These are phyloP conservation scores for Phaeophleospora eucalypticola DNA, from an alignment of 2,329 filamentous ascomycete genomes.

Conservation along the genomic window DNA sequence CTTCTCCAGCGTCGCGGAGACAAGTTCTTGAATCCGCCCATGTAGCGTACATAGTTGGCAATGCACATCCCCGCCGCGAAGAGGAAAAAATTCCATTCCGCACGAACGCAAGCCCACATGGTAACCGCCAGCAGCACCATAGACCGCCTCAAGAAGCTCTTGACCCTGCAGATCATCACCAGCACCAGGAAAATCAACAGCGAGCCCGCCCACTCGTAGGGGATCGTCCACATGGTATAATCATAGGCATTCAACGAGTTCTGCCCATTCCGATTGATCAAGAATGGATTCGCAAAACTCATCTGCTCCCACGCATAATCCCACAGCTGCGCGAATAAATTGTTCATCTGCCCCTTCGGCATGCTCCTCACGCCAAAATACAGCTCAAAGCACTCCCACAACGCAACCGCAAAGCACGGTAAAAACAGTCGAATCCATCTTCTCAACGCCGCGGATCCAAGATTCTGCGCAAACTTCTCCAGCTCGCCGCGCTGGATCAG, in stretches of 20 bases:
- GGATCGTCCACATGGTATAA: constrained; percentile 24
- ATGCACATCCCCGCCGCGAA: constrained; percentile 17
- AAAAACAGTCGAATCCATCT: constrained; percentile 15
- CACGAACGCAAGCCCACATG: constrained; percentile 7
- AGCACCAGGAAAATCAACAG: constrained; percentile 13
- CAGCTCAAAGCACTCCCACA: constrained; percentile 12
- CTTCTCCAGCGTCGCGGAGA: not conserved
- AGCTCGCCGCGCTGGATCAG: constrained; percentile 5
- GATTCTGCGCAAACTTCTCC: constrained; percentile 2
- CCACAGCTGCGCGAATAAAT: constrained; percentile 13
- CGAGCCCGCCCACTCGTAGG: constrained; percentile 17
- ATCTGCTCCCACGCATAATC: constrained; percentile 8
- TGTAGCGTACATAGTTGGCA: constrained; percentile 15
- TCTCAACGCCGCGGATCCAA: constrained; percentile 10
- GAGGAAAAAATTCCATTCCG: constrained; percentile 19
- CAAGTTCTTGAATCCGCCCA: constrained; percentile 17
- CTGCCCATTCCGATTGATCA: constrained; percentile 9
- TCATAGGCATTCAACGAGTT: constrained; percentile 14
- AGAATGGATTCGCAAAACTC: constrained; percentile 17
- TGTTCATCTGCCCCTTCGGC: constrained; percentile 1
- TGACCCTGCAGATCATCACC: constrained; percentile 8
- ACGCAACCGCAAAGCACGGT: constrained; percentile 11
- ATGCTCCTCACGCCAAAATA: constrained; percentile 9
- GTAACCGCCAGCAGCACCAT: constrained; percentile 8
- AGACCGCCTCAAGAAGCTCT: constrained; percentile 6